Evolutionary conservation across 2,329 filamentous ascomycete genomes (phyloP), one percentile per base, ranked within the genome.

Genomic region (Diaporthe capsici): DNA sequence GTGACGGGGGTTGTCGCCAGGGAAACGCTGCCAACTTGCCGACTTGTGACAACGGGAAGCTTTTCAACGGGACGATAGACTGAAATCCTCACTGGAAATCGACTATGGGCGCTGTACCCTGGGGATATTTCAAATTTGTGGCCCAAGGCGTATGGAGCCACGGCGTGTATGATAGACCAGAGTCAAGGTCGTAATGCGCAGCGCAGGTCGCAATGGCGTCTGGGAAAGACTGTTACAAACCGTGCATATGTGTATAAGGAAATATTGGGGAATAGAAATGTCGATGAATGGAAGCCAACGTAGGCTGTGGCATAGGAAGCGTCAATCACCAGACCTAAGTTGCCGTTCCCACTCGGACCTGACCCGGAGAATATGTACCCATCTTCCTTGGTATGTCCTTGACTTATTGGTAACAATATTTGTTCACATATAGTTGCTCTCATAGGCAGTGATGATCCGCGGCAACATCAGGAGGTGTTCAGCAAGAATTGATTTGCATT

Each of bases 31-130:
- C 71, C 47, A 73, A 73, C 71, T 44, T 73, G 25, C 71, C 71
- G 44, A 73, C 71, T 22, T 73, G 71, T 22, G 58, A 73, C 37
- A 42, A 65, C 13, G 71, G 71, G 7, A 25, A 39, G 31, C 15
- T 73, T 7, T 73, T 73, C 47, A 73, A 73, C 25, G 71, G 71
- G 15, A 73, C 58, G 37, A 73, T 73, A 65, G 71, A 65, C 20
- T 73, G 71, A 72, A 28, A 13, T 37, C 12, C 13, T 25, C 3
- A 10, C 31, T n/a, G 13, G 22, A 12, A 53, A 2, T 39, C 47
- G 17, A 37, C 28, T 20, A 20, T 25, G 22, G 10, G 31, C 44
- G 12, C 47, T 5, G 47, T 42, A 37, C 9, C 8, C 8, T 2
- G 17, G 47, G 65, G 31, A 17, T 22, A 39, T 7, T 15, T 12